Evolutionary conservation across 1,284 basidiomycete species (phyloP), one percentile per base, ranked within the genome.

Genomic region (Austropuccinia psidii): DNA sequence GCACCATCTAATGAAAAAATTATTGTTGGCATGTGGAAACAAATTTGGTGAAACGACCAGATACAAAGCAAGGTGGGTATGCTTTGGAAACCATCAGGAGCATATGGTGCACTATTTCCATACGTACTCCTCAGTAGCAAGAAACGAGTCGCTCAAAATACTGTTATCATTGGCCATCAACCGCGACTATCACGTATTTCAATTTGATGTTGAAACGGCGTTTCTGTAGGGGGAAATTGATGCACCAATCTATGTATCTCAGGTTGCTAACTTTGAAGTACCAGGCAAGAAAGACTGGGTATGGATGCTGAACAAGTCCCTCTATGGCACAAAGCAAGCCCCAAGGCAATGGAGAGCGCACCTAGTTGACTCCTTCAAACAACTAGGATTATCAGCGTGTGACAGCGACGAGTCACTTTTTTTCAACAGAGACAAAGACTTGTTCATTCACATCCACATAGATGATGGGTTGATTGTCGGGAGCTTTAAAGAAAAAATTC

Each of bases 11-110:
- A 68, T 21, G 39, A 41, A 11, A 68, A 68, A 24, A 29, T 19
- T 33, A 52, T 67, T 54, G 65, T 45, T 19, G 65, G 65, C 2
- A 67, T 67, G 49, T 67, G 65, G 65, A n/a, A 45, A 45, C n/a
- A n/a, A 45, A 45, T 45, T 11, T 45, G 43, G 43, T 45, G 11
- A 11, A 45, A 45, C 43, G 11, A n/a, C 11, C 11, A 11, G n/a
- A 45, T 45, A 11, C 43, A 45, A 45, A 45, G 43, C 43, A 45
- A 11, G n/a, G 39, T 69, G 41, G 52, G 54, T 69, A 9, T 17
- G 27, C 2, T 66, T 66, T 37, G 47, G 64, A 15, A 66, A 66
- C 17, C 45, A 66, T 66, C 64, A 66, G 37, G 37, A 33, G 29
- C 31, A 50, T n/a, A 54, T 49, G 49, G 17, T 50, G 17, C 45